Evolutionary conservation across 805 yeast species (phyloP).

Genomic region (Peterozyma toletana): DNA sequence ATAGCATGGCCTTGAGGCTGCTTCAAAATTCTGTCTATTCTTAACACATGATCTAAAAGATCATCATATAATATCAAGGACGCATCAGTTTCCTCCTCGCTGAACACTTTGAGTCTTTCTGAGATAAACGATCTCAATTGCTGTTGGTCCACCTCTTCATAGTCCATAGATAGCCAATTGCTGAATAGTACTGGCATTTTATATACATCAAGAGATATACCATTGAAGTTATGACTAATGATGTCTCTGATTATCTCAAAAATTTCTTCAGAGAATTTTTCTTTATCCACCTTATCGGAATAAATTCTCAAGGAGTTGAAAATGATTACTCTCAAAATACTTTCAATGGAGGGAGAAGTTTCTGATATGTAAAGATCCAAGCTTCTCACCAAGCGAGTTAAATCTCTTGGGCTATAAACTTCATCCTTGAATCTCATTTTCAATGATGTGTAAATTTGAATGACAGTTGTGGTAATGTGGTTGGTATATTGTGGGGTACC

Average conservation of each 20-base stretch:
- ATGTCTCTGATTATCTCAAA: constrained; percentile 24
- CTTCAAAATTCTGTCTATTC: constrained; percentile 75
- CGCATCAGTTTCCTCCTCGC: constrained; percentile 70
- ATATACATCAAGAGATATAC: constrained; percentile 28
- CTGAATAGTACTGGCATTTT: constrained; percentile 57
- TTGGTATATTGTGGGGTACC: constrained; percentile 45
- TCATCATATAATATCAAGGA: constrained; percentile 60
- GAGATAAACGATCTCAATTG: constrained; percentile 47
- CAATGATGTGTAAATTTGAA: constrained; percentile 48
- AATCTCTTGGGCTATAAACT: constrained; percentile 81
- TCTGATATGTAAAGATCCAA: constrained; percentile 31
- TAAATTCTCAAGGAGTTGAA: constrained; percentile 79
- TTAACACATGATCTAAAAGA: constrained; percentile 62
- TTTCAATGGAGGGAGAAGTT: constrained; percentile 28
- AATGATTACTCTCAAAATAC: constrained; percentile 60
- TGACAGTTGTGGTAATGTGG: constrained; percentile 56
- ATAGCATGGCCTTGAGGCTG: constrained; percentile 91
- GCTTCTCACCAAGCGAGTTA: constrained; percentile 85
- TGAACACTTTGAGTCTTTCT: constrained; percentile 61
- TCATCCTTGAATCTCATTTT: constrained; percentile 28
- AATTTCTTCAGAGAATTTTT: constrained; percentile 44
- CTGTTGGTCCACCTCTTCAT: constrained; percentile 42
- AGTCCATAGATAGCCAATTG: constrained; percentile 64
- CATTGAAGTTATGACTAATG: constrained; percentile 37
- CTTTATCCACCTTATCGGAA: constrained; percentile 56